Percentiles rank a stretch among this genome's conserved stretches.
Evolutionary conservation across 2,329 filamentous ascomycete species (phyloP).

Genomic region (Fusarium duplospermum): DNA sequence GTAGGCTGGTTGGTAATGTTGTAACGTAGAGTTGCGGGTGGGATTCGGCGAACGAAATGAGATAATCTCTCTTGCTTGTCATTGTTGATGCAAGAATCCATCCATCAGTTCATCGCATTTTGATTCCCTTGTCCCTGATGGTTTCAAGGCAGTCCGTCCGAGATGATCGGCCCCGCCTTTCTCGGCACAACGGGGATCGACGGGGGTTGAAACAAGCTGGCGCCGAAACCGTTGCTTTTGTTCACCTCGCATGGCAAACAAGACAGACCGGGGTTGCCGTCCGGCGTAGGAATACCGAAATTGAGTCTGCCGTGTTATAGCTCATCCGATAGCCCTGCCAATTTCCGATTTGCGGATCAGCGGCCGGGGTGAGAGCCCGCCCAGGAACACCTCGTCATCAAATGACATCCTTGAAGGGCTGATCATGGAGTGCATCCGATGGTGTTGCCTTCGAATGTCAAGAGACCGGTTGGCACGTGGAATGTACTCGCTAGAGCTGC

Average conservation of each 20-base stretch:
- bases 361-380: conserved; percentile 62
- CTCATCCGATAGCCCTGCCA: conserved; percentile 66
- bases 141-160: conserved; percentile 30
- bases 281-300: conserved; percentile 13
- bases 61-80: conserved; percentile 13
- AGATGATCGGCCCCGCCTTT: conserved; percentile 36
- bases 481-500: conserved; percentile 49
- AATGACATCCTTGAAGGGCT: conserved; percentile 58
- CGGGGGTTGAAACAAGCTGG: conserved; percentile 39
- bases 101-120: conserved; percentile 10
- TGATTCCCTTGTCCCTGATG: conserved; percentile 10
- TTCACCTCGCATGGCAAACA: conserved; percentile 26
- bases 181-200: conserved; percentile 18
- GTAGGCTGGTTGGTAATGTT: conserved; percentile 3
- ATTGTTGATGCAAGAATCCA: conserved; percentile 25
- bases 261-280: conserved; percentile 19
- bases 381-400: conserved; percentile 58
- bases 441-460: conserved; percentile 46
- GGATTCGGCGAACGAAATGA: conserved; percentile 20
- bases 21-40: background rate
- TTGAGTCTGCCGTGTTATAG: conserved; percentile 4
- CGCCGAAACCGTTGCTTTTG: conserved; percentile 29
- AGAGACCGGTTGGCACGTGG: conserved; percentile 40
- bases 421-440: conserved; percentile 50
- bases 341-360: conserved; percentile 60